Evolutionary conservation across 495 filamentous ascomycete species (phyloP).

Genomic region (Bacidia rubella): DNA sequence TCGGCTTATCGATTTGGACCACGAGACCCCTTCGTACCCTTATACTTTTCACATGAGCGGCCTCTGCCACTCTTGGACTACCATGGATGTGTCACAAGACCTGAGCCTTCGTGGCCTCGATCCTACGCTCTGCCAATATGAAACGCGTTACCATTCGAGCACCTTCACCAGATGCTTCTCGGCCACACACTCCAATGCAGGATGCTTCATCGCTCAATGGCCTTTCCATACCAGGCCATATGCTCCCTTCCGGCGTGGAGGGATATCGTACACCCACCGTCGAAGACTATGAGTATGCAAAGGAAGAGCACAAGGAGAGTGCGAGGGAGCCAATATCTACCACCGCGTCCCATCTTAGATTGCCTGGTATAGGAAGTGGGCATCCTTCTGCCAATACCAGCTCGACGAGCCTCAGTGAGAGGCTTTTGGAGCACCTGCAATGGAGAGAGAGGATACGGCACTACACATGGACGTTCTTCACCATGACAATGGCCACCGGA

Average conservation of each 20-base stretch:
- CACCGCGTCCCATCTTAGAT: background rate
- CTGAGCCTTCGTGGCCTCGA: no score
- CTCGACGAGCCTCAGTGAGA: constrained; percentile 3
- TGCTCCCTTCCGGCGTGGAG: constrained; percentile 32
- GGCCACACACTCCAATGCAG: background rate
- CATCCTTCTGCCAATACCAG: constrained; percentile 8
- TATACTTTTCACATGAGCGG: no score
- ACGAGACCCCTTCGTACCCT: no score
- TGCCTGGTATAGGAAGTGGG: background rate
- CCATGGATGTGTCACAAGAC: no score
- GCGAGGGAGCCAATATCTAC: background rate
- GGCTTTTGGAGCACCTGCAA: constrained; percentile 19
- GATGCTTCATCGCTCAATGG: constrained; percentile 2
- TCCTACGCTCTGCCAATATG: background rate
- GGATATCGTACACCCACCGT: constrained; percentile 39
- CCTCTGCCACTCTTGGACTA: no score
- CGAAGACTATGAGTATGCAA: constrained; percentile 28
- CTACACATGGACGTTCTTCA: constrained; percentile 58
- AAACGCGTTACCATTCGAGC: constrained; percentile 11
- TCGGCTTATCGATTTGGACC: no score
- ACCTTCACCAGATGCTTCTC: constrained; percentile 1
- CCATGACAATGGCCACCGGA: constrained; percentile 70
- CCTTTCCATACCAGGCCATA: constrained; percentile 24
- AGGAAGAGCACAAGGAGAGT: background rate
- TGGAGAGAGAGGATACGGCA: constrained; percentile 38